phyloP scores from a whole-genome alignment of 2,329 filamentous ascomycete species.

The Aspergillus latus region DNA sequence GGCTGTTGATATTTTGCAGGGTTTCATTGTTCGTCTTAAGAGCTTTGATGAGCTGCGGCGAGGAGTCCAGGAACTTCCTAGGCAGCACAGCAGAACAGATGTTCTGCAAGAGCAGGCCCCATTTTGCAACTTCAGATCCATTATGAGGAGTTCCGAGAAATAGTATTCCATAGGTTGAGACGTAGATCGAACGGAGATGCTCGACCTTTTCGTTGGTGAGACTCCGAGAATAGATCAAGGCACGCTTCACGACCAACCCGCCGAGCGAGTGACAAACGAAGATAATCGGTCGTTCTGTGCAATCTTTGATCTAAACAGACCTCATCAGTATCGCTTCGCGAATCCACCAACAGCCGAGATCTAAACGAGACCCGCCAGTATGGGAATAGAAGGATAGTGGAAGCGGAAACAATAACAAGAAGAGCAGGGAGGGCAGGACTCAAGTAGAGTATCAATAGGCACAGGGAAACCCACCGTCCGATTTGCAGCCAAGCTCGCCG shows the following conservation, averaged over 20 bases:
- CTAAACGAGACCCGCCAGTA: too few species aligned
- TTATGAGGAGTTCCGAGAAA: conserved; percentile 77
- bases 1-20: conserved; percentile 69
- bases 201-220: conserved; percentile 60
- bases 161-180: conserved; percentile 73
- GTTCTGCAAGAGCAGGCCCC: conserved; percentile 66
- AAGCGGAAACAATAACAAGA: neutral
- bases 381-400: too few species aligned
- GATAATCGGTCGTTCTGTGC: conserved; percentile 65
- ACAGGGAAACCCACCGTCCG: conserved; percentile 48
- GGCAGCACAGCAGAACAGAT: conserved; percentile 67
- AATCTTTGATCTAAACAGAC: conserved; percentile 42
- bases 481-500: conserved; percentile 62
- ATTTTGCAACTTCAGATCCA: conserved; percentile 67
- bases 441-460: neutral
- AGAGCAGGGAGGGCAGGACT: neutral
- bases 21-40: conserved; percentile 74
- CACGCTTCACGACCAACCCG: conserved; percentile 69
- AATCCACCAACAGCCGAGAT: too few species aligned
- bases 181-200: conserved; percentile 66
- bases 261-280: conserved; percentile 75
- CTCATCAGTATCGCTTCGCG: neutral
- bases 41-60: conserved; percentile 66
- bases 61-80: conserved; percentile 65
- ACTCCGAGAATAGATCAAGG: conserved; percentile 66